A percentile compares a stretch with the other conserved stretches of the same genome.
Evolutionary conservation across 257 asterid genomes (phyloP).

Genomic region (Capsicum pubescens): DNA sequence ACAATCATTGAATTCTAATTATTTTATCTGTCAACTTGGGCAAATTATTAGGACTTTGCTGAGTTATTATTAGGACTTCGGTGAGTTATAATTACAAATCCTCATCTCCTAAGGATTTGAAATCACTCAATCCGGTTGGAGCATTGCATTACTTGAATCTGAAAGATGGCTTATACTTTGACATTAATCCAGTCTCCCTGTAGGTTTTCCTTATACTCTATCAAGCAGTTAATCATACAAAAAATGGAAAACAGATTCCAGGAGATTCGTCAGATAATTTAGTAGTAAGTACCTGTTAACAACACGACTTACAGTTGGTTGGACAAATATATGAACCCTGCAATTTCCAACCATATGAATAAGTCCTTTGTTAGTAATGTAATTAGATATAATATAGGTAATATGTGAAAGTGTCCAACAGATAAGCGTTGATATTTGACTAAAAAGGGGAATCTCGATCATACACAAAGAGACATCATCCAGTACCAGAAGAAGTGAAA

Average conservation of each 20-base stretch:
- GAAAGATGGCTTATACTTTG: not conserved
- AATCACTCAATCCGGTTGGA: not conserved
- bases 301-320: slow-evolving; percentile 86
- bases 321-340: slow-evolving; percentile 95
- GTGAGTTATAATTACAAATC: not conserved
- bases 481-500: not conserved
- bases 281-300: slow-evolving; percentile 69
- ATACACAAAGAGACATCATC: not conserved
- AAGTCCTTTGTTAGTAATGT: slow-evolving; percentile 7
- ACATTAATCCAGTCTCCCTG: not conserved
- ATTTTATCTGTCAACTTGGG: slow-evolving; percentile 6
- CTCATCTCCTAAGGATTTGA: not conserved
- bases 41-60: not conserved
- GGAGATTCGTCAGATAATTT: slow-evolving; percentile 1
- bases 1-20: not conserved
- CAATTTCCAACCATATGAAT: slow-evolving; percentile 32
- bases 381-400: slow-evolving; percentile 2
- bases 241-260: not conserved
- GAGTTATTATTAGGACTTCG: slow-evolving; percentile 1
- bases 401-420: slow-evolving; percentile 3
- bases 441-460: not conserved
- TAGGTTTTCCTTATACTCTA: slow-evolving; percentile 10
- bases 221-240: slow-evolving; percentile 23
- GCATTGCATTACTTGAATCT: not conserved
- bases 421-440: not conserved